Evolutionary conservation across 345 rosid genomes (phyloP).

Genomic region (Theobroma cacao): DNA sequence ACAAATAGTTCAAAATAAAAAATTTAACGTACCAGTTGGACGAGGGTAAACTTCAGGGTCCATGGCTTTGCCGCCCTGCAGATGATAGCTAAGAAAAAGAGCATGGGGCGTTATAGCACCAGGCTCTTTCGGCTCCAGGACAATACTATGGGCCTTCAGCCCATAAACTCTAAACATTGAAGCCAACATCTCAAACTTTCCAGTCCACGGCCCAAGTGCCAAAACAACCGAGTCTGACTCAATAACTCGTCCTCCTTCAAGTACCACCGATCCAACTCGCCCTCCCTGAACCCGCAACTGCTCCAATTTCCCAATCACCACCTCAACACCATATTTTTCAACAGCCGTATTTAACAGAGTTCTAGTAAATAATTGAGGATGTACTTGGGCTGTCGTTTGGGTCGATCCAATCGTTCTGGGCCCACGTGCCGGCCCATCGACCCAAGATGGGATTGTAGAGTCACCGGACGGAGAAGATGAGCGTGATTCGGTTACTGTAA

Average conservation of each 20-base stretch:
- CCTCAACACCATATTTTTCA: slow-evolving; percentile 58
- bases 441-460: slow-evolving; percentile 59
- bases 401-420: slow-evolving; percentile 58
- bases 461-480: slow-evolving; percentile 7
- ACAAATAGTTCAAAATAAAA: not conserved
- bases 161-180: slow-evolving; percentile 71
- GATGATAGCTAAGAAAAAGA: slow-evolving; percentile 50
- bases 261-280: slow-evolving; percentile 50
- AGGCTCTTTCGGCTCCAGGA: slow-evolving; percentile 67
- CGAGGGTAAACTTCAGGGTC: slow-evolving; percentile 90
- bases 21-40: slow-evolving; percentile 47
- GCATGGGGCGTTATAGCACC: slow-evolving; percentile 71
- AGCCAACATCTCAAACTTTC: slow-evolving; percentile 58
- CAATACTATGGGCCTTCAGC: slow-evolving; percentile 70
- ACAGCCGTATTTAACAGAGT: slow-evolving; percentile 52
- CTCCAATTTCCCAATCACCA: slow-evolving; percentile 67
- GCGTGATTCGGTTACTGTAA: slow-evolving; percentile 55
- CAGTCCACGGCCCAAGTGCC: slow-evolving; percentile 87
- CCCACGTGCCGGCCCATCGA: slow-evolving; percentile 54
- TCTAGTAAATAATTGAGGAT: slow-evolving; percentile 73
- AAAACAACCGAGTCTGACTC: slow-evolving; percentile 69
- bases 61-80: slow-evolving; percentile 52
- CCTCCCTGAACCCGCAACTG: slow-evolving; percentile 47
- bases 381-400: slow-evolving; percentile 76
- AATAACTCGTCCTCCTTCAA: slow-evolving; percentile 58